Evolutionary conservation across 306 rosid genomes (phyloP).

Genomic region (Albizia julibrissin): DNA sequence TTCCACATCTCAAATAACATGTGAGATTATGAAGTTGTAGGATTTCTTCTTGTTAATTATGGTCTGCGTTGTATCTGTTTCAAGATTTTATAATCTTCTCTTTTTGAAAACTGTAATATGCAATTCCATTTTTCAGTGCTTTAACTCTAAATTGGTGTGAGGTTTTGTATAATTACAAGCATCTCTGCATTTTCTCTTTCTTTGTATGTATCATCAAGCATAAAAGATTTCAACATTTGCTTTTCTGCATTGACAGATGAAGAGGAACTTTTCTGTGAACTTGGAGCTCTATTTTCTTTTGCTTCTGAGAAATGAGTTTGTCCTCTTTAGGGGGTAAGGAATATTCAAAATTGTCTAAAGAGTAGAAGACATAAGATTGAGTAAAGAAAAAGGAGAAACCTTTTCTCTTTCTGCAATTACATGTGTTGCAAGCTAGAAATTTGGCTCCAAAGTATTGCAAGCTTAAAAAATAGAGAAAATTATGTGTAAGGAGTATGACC

Average conservation of each 20-base stretch:
- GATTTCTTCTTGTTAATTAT: neutral
- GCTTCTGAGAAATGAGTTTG: neutral
- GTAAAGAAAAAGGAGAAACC: neutral
- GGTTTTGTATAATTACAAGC: neutral
- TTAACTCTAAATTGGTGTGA: neutral
- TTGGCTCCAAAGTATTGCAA: neutral
- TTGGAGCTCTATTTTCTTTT: neutral
- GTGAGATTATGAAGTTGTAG: neutral
- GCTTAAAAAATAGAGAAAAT: neutral
- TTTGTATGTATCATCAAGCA: neutral
- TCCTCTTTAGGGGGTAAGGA: neutral
- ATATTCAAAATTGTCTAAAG: neutral
- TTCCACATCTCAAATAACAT: neutral
- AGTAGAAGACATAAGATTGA: neutral
- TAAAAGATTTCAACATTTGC: neutral
- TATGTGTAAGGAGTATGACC: neutral
- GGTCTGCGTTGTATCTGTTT: neutral
- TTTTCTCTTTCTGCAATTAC: neutral
- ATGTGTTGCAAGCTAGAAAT: neutral
- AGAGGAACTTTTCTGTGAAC: neutral
- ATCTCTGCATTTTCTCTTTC: neutral
- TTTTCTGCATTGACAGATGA: neutral
- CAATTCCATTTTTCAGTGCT: neutral
- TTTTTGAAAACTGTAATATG: neutral
- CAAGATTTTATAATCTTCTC: neutral